A percentile compares a stretch with the other conserved stretches of the same genome.
Conservation (phyloP, 352 stramenopile species). For the Phytophthora aleatoria region DNA sequence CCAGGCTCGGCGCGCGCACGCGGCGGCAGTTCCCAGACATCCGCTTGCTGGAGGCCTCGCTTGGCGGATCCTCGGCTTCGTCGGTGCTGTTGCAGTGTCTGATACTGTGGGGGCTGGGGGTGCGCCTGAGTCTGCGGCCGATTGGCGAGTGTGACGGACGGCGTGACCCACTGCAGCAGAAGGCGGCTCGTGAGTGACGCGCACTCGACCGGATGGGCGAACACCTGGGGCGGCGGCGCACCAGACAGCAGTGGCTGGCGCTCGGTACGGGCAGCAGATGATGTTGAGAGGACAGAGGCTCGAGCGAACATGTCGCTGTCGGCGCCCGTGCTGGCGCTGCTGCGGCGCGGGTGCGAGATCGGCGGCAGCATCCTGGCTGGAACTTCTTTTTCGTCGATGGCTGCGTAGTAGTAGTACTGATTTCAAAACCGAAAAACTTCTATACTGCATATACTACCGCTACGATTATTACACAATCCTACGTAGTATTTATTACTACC, state of each 20-base stretch:
- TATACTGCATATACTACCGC: no score
- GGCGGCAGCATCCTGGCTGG: constrained; percentile 13
- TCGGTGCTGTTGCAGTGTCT: constrained; percentile 11
- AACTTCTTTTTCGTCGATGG: not conserved
- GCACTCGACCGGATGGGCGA: constrained; percentile 46
- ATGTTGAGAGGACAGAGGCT: constrained; percentile 15
- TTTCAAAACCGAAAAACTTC: no score
- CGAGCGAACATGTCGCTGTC: constrained; percentile 19
- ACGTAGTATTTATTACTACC: no score
- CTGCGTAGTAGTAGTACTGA: no score
- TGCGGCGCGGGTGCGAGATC: constrained; percentile 9
- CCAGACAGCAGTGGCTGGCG: constrained; percentile 44
- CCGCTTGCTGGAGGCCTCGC: constrained; percentile 47
- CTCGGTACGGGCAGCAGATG: constrained; percentile 18
- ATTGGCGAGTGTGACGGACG: constrained; percentile 46
- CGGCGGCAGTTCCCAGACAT: constrained; percentile 66
- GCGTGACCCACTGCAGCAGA: constrained; percentile 55
- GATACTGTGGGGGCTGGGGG: constrained; percentile 34
- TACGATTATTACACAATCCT: no score
- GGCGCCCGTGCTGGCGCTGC: constrained; percentile 14
- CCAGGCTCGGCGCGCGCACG: constrained; percentile 46
- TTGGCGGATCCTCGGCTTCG: constrained; percentile 36
- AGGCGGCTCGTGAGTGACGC: constrained; percentile 48
- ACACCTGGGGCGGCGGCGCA: constrained; percentile 34
- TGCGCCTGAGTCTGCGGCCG: constrained; percentile 32